Conservation (phyloP, 129 eudicot genomes). For the Pittosporum tobira region DNA sequence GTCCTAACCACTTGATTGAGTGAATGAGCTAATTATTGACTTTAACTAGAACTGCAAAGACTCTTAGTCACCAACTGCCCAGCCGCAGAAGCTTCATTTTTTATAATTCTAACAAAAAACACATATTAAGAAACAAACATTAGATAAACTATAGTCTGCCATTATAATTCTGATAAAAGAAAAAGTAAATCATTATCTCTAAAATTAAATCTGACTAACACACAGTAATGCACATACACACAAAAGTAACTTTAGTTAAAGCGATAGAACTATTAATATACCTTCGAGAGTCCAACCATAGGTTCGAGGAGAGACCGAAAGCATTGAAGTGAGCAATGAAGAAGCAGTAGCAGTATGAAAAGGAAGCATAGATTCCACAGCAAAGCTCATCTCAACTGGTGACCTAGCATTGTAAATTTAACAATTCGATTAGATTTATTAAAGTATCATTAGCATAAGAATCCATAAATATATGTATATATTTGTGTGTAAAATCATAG, state of each 20-base stretch:
- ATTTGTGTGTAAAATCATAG: not conserved
- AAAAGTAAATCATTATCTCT: not conserved
- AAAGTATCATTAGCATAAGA: not conserved
- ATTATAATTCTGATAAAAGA: too few relatives aligned
- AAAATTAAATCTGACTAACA: not conserved
- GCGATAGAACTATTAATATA: conserved; percentile 13
- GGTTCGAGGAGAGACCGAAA: conserved; percentile 54
- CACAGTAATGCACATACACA: not conserved
- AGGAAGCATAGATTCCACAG: conserved; percentile 56
- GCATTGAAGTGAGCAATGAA: conserved; percentile 85
- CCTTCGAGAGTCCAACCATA: conserved; percentile 78
- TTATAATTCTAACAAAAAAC: not conserved
- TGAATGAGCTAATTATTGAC: not conserved
- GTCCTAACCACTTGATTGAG: too few relatives aligned
- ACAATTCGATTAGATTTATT: too few relatives aligned
- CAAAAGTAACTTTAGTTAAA: not conserved
- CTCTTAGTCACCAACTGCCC: too few relatives aligned
- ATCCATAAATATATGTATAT: not conserved
- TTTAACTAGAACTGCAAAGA: not conserved
- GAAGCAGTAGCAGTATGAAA: conserved; percentile 88
- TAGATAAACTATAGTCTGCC: too few relatives aligned
- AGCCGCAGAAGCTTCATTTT: too few relatives aligned
- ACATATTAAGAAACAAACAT: too few relatives aligned
- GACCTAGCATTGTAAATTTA: conserved; percentile 25
- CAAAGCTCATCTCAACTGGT: conserved; percentile 71